These are phyloP conservation scores for Serendipita sp. DNA, from an alignment of 768 basidiomycete genomes.

Conservation along the genomic window DNA sequence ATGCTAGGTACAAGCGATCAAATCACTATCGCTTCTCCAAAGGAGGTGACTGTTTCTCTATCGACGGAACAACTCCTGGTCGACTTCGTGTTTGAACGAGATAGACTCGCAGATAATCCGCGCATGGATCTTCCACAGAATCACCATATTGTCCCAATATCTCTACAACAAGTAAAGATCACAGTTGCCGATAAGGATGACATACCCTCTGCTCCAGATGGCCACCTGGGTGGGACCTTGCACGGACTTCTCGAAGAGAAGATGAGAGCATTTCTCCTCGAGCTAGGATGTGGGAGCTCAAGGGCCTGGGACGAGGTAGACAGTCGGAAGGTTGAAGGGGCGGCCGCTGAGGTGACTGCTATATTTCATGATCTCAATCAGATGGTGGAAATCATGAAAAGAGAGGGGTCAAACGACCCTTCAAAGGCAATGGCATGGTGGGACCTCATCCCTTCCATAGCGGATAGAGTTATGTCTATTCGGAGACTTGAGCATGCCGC, in stretches of 20 bases:
- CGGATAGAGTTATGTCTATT: background rate
- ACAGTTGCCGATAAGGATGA: background rate
- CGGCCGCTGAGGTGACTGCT: background rate
- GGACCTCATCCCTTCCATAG: background rate
- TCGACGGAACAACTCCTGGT: constrained; percentile 3
- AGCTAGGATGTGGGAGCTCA: background rate
- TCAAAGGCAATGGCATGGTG: background rate
- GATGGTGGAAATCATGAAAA: background rate
- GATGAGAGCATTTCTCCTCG: background rate
- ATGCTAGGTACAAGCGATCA: background rate
- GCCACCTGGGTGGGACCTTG: background rate
- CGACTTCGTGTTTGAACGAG: background rate
- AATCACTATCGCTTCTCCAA: background rate
- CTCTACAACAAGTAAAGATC: background rate
- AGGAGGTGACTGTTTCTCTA: background rate
- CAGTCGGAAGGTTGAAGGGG: background rate
- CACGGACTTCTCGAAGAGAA: background rate
- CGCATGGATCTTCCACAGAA: background rate
- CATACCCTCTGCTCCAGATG: background rate
- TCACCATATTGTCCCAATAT: background rate
- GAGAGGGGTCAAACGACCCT: background rate
- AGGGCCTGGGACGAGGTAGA: background rate
- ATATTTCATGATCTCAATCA: background rate
- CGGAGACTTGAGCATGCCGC: background rate
- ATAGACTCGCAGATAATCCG: background rate